A percentile compares a stretch with the other conserved stretches of the same genome.
Conservation (phyloP, 164 flowering plant genomes). For the Vitis rotundifolia region DNA sequence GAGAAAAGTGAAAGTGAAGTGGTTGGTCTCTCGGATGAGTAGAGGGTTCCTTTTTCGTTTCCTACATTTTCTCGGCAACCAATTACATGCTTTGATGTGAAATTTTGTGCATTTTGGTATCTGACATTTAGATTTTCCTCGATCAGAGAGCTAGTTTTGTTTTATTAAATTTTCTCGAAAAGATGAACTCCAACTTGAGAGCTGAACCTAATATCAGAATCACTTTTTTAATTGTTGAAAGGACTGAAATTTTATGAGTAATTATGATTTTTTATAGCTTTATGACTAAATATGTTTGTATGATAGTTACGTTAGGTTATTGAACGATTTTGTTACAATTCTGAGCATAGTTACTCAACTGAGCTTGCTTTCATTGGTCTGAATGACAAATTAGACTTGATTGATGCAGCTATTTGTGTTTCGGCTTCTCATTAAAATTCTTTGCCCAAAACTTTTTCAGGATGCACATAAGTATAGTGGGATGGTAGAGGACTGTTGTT, state of each 20-base stretch:
- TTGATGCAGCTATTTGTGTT: background rate
- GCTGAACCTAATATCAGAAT: no score
- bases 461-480: slow-evolving; percentile 68
- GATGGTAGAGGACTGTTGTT: slow-evolving; percentile 91
- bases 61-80: background rate
- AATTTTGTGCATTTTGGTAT: no score
- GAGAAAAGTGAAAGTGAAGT: background rate
- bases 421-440: background rate
- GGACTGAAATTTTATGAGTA: no score
- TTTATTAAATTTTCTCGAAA: no score
- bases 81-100: no score
- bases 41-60: background rate
- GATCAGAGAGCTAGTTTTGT: no score
- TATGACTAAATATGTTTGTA: no score
- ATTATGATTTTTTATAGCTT: no score
- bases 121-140: no score
- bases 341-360: background rate
- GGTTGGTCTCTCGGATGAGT: background rate
- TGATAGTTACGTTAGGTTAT: background rate
- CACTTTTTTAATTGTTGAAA: no score
- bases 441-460: slow-evolving; percentile 28
- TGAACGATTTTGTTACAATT: background rate
- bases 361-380: background rate
- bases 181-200: no score
- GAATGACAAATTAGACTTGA: background rate